Evolutionary conservation across 306 rosid species (phyloP).

Genomic region (Malus fusca): DNA sequence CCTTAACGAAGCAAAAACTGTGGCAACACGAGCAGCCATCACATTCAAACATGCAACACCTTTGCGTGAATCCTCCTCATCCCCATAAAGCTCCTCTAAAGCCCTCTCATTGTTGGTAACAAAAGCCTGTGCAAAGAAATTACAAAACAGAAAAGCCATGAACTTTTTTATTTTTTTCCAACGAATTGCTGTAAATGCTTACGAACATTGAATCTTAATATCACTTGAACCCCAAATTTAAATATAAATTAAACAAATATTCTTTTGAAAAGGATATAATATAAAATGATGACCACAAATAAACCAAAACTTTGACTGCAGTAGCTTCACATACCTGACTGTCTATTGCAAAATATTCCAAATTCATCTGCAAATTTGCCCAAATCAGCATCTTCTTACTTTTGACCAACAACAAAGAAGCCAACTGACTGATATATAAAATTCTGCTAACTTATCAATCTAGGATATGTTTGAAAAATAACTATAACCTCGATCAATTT

Average conservation of each 20-base stretch:
- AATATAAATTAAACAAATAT: too few species aligned
- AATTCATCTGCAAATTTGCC: constrained; percentile 77
- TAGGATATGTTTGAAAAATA: constrained; percentile 19
- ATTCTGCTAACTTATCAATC: constrained; percentile 8
- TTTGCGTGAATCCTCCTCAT: constrained; percentile 63
- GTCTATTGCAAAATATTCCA: constrained; percentile 93
- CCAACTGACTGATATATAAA: constrained; percentile 14
- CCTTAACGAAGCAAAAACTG: constrained; percentile 92
- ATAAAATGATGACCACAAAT: neutral
- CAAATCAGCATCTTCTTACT: constrained; percentile 10
- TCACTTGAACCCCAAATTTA: neutral
- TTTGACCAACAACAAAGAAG: neutral
- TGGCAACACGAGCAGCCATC: constrained; percentile 79
- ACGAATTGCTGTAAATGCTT: neutral
- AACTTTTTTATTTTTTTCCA: neutral
- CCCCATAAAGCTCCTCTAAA: constrained; percentile 80
- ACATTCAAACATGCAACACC: constrained; percentile 65
- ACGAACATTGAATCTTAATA: neutral
- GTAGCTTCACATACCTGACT: constrained; percentile 63
- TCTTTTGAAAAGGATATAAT: neutral
- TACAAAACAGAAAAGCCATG: constrained; percentile 12
- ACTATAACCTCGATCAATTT: constrained; percentile 74
- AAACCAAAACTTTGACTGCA: constrained; percentile 6
- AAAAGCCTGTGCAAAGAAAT: constrained; percentile 61
- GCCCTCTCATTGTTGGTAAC: constrained; percentile 86